These are phyloP conservation scores for Pelargonium nanum DNA, from an alignment of 345 rosid genomes.

Conservation along the genomic window DNA sequence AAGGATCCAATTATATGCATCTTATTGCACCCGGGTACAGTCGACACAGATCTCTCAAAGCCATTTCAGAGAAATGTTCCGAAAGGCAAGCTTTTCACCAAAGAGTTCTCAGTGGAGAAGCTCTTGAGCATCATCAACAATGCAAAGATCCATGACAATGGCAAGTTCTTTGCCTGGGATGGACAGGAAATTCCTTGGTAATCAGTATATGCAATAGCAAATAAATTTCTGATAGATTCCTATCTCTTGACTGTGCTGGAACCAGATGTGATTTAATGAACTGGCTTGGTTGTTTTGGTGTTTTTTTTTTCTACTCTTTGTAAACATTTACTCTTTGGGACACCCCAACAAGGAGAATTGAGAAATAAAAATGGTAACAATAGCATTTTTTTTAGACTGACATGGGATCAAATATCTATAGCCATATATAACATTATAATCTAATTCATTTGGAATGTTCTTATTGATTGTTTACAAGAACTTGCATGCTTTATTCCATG, in stretches of 20 bases:
- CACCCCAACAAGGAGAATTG: neutral
- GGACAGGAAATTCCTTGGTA: slow-evolving; percentile 89
- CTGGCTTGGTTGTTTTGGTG: neutral
- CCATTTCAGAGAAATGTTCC: slow-evolving; percentile 84
- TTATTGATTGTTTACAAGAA: too few species aligned
- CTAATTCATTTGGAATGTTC: too few species aligned
- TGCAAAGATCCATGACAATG: slow-evolving; percentile 53
- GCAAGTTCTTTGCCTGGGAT: slow-evolving; percentile 95
- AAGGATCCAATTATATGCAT: slow-evolving; percentile 74
- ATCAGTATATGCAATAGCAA: neutral
- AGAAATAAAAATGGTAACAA: neutral
- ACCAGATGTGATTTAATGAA: neutral
- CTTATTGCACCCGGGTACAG: slow-evolving; percentile 89
- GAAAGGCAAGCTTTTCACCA: slow-evolving; percentile 68
- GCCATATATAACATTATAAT: too few species aligned
- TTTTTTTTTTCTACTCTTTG: neutral
- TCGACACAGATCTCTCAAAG: slow-evolving; percentile 82
- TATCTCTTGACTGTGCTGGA: neutral
- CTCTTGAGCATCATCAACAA: slow-evolving; percentile 56
- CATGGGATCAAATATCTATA: too few species aligned
- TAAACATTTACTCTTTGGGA: neutral
- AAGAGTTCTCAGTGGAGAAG: slow-evolving; percentile 68
- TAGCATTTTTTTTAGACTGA: too few species aligned
- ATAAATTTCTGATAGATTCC: neutral
- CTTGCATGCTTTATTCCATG: too few species aligned